phyloP scores from a whole-genome alignment of 345 rosid species.

The Salix caprea region DNA sequence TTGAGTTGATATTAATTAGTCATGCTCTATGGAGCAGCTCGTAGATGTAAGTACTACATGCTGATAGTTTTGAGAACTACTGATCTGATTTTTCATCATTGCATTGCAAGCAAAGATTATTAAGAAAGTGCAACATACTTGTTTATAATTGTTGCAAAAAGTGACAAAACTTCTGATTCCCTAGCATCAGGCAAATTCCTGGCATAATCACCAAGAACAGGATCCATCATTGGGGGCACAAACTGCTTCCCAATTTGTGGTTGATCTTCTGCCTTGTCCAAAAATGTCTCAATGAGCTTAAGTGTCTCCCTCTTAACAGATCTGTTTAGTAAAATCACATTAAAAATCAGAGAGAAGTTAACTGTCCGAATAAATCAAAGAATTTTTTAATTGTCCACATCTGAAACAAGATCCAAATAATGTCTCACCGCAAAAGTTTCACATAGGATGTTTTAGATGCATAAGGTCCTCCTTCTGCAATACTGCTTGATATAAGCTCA shows the following conservation, averaged over 20 bases:
- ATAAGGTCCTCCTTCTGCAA: slow-evolving; percentile 88
- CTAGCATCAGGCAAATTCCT: slow-evolving; percentile 99
- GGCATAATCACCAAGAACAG: slow-evolving; percentile 93
- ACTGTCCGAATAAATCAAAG: not conserved
- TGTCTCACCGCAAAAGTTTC: slow-evolving; percentile 72
- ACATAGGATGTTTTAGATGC: slow-evolving; percentile 89
- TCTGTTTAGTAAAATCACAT: slow-evolving; percentile 39
- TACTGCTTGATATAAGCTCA: slow-evolving; percentile 91
- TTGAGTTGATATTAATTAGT: not conserved
- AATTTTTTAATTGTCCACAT: not conserved
- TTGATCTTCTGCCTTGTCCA: slow-evolving; percentile 99
- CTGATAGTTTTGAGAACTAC: not conserved
- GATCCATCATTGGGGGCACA: slow-evolving; percentile 99
- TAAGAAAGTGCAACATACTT: slow-evolving; percentile 45
- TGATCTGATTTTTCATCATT: not conserved
- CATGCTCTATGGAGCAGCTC: not conserved
- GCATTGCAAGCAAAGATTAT: not conserved
- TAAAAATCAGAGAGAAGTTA: not conserved
- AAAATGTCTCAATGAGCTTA: slow-evolving; percentile 93
- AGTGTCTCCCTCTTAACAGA: slow-evolving; percentile 98
- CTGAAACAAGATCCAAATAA: slow-evolving; percentile 6
- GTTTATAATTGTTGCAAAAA: slow-evolving; percentile 95
- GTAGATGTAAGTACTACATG: not conserved
- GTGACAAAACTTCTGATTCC: slow-evolving; percentile 96
- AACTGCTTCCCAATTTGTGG: slow-evolving; percentile 96